phyloP scores from a whole-genome alignment of 1,284 basidiomycete genomes.

The Apiotrichum mycotoxinovorans region DNA sequence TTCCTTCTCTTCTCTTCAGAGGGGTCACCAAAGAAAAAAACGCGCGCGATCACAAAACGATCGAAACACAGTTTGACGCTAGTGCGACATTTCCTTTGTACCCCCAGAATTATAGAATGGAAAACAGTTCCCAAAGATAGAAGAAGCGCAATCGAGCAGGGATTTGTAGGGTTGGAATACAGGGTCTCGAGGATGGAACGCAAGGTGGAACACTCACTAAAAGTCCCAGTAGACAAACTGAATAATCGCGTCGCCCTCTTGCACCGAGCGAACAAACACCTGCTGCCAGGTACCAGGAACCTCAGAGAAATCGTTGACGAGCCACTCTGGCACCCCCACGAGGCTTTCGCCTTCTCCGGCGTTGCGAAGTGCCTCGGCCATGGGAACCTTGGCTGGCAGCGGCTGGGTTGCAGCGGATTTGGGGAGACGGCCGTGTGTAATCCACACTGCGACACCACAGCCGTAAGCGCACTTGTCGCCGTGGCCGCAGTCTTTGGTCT shows the following conservation, averaged over 20 bases:
- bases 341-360: slow-evolving; percentile 39
- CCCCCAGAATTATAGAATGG: too few relatives aligned
- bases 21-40: too few relatives aligned
- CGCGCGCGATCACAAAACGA: too few relatives aligned
- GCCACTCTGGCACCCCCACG: slow-evolving; percentile 48
- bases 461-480: slow-evolving; percentile 18
- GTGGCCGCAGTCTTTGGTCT: slow-evolving; percentile 27
- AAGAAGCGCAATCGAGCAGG: too few relatives aligned
- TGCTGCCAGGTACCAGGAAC: slow-evolving; percentile 50
- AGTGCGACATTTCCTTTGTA: too few relatives aligned
- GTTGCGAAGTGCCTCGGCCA: slow-evolving; percentile 44
- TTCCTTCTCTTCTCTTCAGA: too few relatives aligned
- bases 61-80: too few relatives aligned
- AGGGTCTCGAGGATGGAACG: too few relatives aligned
- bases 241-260: slow-evolving; percentile 31
- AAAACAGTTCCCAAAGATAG: too few relatives aligned
- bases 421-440: slow-evolving; percentile 51
- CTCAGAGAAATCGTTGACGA: slow-evolving; percentile 29
- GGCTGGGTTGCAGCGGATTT: slow-evolving; percentile 43
- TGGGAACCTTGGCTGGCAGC: slow-evolving; percentile 51
- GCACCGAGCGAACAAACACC: slow-evolving; percentile 49
- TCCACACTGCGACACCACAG: slow-evolving; percentile 49
- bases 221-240: slow-evolving; percentile 53
- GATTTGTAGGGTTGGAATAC: too few relatives aligned
- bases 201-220: too few relatives aligned